phyloP scores from a whole-genome alignment of 371 early-diverging fungal species.

The Actinomortierella ambigua region DNA sequence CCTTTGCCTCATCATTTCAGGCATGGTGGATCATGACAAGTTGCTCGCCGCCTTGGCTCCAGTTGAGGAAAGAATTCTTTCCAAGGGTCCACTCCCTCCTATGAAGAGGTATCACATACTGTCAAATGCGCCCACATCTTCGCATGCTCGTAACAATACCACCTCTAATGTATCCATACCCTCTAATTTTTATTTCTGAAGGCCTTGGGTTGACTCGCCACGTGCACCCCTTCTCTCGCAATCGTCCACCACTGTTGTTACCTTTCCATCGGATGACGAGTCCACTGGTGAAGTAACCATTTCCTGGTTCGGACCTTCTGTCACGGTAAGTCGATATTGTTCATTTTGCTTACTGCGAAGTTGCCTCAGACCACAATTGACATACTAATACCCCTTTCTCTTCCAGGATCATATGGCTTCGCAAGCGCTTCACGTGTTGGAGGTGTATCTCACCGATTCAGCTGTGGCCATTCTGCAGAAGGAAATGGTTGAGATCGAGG shows the following conservation, averaged over 20 bases:
- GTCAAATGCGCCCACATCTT: too few relatives aligned
- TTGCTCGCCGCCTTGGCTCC: conserved; percentile 58
- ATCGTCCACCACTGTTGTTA: conserved; percentile 55
- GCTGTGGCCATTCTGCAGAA: conserved; percentile 66
- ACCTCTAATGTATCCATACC: background rate
- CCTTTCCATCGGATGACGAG: conserved; percentile 76
- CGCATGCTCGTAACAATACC: too few relatives aligned
- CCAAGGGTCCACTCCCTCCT: conserved; percentile 60
- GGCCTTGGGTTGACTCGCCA: conserved; percentile 70
- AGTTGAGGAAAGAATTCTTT: conserved; percentile 62
- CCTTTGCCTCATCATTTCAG: conserved; percentile 68
- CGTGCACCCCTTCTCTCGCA: conserved; percentile 56
- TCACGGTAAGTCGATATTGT: conserved; percentile 50
- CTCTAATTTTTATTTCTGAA: conserved; percentile 10
- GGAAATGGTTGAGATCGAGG: conserved; percentile 73
- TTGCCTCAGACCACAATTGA: too few relatives aligned
- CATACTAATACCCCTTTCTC: background rate
- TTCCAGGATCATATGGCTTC: conserved; percentile 40
- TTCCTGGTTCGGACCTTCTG: conserved; percentile 67
- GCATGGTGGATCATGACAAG: conserved; percentile 55
- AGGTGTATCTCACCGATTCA: conserved; percentile 67
- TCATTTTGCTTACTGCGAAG: background rate
- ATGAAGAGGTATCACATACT: conserved; percentile 42
- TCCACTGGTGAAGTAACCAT: conserved; percentile 66
- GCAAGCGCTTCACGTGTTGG: conserved; percentile 48